Base-by-base conservation (phyloP, 345 rosid genomes). In the Citrus glauca region DNA sequence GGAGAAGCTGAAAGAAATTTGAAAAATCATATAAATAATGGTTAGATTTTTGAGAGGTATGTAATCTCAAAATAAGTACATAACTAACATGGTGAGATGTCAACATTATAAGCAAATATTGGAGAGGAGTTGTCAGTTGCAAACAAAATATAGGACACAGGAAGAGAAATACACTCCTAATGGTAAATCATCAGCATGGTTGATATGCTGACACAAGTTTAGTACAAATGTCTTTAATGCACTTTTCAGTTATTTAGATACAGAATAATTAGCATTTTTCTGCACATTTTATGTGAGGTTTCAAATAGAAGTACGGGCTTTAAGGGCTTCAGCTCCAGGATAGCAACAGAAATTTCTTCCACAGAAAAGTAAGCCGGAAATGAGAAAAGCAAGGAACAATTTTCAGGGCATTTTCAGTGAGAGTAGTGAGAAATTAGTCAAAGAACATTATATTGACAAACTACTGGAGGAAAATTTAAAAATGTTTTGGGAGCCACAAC, bases 1-100 rank as follows among this genome's bases (percentile, higher is more conserved):
- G 72, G 35, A 78, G 73, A 59, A 82, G 82, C 85, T 82, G 40
- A 67, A 77, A 45, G 25, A n/a, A 69, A 40, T 55, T 32, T 32
- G 20, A 53, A 19, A 61, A 37, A 25, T 61, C 27, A 40, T 73
- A 60, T 61, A 9, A 7, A 25, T 37, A 57, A n/a, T 6, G 7
- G 76, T 35, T 56, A 35, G n/a, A 53, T 59, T 72, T 35, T 27
- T 38, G 53, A 38, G 48, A 20, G 48, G 17, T 11, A 33, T n/a
- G 50, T 42, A 38, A 64, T 64, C 71, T 66, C 10, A 27, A 66
- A 35, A 37, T 6, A 37, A 28, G 60, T 60, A 71, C 56, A 6
- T 69, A 5, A 11, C 28, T 45, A 28, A 25, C 72, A 45, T 7
- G 10, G 13, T 27, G 57, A 69, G 30, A 13, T 14, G 57, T 38